Evolutionary conservation across 108 stramenopile genomes (phyloP).

Genomic region (Nitzschia inconspicua): DNA sequence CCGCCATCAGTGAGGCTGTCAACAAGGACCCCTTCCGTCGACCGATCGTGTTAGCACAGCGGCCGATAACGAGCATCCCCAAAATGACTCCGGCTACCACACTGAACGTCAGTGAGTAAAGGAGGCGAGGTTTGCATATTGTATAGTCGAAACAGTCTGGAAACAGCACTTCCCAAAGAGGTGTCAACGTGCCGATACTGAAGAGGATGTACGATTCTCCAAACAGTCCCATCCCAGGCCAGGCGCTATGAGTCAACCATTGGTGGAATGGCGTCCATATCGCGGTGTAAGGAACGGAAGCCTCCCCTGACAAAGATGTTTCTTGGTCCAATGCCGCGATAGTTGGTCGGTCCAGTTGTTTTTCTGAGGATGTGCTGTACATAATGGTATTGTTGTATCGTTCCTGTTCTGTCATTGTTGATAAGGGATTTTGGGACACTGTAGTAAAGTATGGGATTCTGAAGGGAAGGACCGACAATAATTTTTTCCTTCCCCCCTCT

Average conservation of each 20-base stretch:
- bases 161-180: constrained; percentile 57
- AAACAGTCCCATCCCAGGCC: constrained; percentile 78
- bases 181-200: constrained; percentile 61
- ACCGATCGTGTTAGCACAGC: constrained; percentile 43
- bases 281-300: background rate
- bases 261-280: background rate
- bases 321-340: too few species aligned
- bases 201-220: constrained; percentile 82
- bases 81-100: constrained; percentile 62
- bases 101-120: constrained; percentile 45
- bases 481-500: too few species aligned
- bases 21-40: constrained; percentile 51
- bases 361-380: too few species aligned
- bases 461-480: too few species aligned
- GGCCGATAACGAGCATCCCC: constrained; percentile 63
- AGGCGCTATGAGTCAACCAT: constrained; percentile 26
- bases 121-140: constrained; percentile 19
- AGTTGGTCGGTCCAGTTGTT: too few species aligned
- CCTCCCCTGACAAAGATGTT: too few species aligned
- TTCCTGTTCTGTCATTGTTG: too few species aligned
- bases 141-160: constrained; percentile 26
- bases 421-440: too few species aligned
- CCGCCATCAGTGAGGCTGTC: constrained; percentile 55
- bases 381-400: too few species aligned
- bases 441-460: too few species aligned